Conservation (phyloP, 2,329 filamentous ascomycete genomes). For the Trichoderma koningii region DNA sequence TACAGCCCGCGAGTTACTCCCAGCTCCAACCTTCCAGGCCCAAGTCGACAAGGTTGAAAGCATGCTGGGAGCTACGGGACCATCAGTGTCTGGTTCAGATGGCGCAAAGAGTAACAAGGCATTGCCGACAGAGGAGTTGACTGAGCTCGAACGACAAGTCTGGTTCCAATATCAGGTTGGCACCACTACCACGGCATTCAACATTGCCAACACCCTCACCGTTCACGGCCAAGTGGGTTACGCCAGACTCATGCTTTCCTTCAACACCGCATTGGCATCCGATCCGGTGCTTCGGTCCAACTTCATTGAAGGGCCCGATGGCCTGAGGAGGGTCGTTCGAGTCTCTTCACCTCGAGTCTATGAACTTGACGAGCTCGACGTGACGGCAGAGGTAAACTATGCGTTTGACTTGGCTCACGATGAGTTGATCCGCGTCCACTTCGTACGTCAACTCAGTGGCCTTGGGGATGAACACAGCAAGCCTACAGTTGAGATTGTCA, state of each 20-base stretch:
- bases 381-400: background rate
- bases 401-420: background rate
- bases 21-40: background rate
- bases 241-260: background rate
- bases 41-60: background rate
- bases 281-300: background rate
- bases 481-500: constrained; percentile 1
- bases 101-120: no score
- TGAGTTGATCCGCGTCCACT: background rate
- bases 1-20: background rate
- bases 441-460: background rate
- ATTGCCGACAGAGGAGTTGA: background rate
- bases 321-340: background rate
- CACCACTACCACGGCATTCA: constrained; percentile 17
- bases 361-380: background rate
- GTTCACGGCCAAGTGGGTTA: background rate
- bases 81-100: background rate
- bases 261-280: background rate
- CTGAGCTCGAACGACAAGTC: constrained; percentile 19
- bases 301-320: background rate
- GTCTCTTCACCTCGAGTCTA: background rate
- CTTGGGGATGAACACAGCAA: background rate
- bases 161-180: constrained; percentile 27
- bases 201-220: constrained; percentile 14
- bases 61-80: background rate